Evolutionary conservation across 768 basidiomycete genomes (phyloP).

Genomic region (Tricholoma terreum): DNA sequence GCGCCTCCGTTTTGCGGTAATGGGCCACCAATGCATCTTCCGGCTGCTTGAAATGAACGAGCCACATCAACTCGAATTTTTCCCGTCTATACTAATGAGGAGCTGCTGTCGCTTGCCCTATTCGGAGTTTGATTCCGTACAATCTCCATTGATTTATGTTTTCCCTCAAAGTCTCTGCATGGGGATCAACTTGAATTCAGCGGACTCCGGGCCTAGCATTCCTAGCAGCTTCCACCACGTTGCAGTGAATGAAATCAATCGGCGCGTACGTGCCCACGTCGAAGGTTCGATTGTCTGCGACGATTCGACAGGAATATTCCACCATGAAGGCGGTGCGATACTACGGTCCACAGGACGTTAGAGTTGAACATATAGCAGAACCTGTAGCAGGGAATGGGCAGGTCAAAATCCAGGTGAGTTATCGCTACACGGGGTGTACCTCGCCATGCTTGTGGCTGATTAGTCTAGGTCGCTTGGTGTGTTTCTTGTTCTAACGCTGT

Average conservation of each 20-base stretch:
- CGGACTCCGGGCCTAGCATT: not conserved
- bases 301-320: not conserved
- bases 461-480: not conserved
- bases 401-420: constrained; percentile 39
- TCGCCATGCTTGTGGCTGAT: not conserved
- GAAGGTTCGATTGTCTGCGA: not conserved
- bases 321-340: constrained; percentile 42
- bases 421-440: not conserved
- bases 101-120: not conserved
- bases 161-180: not conserved
- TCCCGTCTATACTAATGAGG: not conserved
- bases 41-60: not conserved
- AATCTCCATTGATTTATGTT: not conserved
- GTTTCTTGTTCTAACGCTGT: not conserved
- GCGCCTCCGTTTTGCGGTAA: no score
- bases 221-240: not conserved
- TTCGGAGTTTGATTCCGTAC: not conserved
- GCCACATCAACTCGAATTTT: not conserved
- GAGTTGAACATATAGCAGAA: constrained; percentile 38
- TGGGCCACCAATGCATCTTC: no score
- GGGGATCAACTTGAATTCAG: not conserved
- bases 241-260: not conserved
- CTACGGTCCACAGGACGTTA: constrained; percentile 39
- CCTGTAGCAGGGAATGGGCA: constrained; percentile 30
- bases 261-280: not conserved